These are phyloP conservation scores for Alopecurus myosuroides DNA, from an alignment of 176 grass and related monocot genomes.

Conservation along the genomic window DNA sequence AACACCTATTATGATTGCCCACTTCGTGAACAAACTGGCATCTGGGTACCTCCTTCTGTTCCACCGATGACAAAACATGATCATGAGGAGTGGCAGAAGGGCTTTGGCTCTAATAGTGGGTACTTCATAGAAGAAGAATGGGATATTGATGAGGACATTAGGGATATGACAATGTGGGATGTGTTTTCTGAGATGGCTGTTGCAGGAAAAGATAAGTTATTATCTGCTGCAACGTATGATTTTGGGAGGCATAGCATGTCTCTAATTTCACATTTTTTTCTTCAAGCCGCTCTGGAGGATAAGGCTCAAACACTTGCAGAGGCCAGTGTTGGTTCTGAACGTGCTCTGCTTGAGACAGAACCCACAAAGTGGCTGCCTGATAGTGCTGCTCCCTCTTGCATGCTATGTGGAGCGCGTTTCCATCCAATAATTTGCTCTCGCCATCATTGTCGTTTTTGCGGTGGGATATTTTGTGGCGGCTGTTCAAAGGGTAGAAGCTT, in stretches of 20 bases:
- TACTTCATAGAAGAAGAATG: constrained; percentile 74
- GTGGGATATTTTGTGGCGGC: constrained; percentile 67
- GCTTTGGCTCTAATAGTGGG: constrained; percentile 48
- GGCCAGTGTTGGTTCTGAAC: constrained; percentile 36
- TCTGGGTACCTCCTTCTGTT: constrained; percentile 84
- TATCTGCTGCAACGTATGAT: constrained; percentile 46
- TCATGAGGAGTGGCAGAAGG: constrained; percentile 56
- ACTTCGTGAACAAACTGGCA: constrained; percentile 60
- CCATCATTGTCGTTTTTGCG: constrained; percentile 92
- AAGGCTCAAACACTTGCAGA: constrained; percentile 53
- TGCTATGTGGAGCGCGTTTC: constrained; percentile 67
- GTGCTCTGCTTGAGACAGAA: constrained; percentile 65
- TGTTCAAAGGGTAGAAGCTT: constrained; percentile 86
- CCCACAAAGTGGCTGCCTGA: constrained; percentile 83
- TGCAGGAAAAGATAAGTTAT: constrained; percentile 53
- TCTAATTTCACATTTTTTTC: constrained; percentile 42
- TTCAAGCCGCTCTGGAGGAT: constrained; percentile 84
- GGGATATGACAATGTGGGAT: constrained; percentile 91
- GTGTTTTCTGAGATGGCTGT: constrained; percentile 69
- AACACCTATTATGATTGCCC: constrained; percentile 49
- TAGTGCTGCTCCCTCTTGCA: constrained; percentile 73
- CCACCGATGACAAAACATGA: constrained; percentile 68
- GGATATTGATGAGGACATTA: constrained; percentile 53
- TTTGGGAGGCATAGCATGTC: constrained; percentile 45
- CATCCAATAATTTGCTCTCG: constrained; percentile 77